Conservation (phyloP, 805 yeast species). For the Phaffomyces opuntiae region DNA sequence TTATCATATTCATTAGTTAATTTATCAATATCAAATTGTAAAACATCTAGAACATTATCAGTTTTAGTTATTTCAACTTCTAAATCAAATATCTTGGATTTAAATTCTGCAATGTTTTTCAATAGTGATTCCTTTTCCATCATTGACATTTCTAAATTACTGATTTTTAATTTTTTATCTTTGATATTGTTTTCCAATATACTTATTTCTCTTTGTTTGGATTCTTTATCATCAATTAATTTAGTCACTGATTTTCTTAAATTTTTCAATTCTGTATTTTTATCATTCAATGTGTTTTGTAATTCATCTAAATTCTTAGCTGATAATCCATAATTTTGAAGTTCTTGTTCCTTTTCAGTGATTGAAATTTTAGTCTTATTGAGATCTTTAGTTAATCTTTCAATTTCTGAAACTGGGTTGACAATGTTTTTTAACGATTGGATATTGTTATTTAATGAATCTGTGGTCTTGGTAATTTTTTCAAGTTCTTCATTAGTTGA, state of each 20-base stretch:
- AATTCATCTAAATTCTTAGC: constrained; percentile 36
- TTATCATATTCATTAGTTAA: constrained; percentile 8
- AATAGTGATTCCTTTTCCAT: constrained; percentile 38
- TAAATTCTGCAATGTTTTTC: constrained; percentile 31
- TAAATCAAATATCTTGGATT: constrained; percentile 22
- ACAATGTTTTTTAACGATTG: constrained; percentile 12
- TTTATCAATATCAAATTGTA: constrained; percentile 16
- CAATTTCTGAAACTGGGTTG: constrained; percentile 29
- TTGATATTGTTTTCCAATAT: constrained; percentile 43
- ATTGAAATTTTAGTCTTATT: constrained; percentile 23
- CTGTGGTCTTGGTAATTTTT: neutral
- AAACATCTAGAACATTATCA: constrained; percentile 15
- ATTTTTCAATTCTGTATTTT: constrained; percentile 32
- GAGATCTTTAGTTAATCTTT: constrained; percentile 28
- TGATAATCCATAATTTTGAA: constrained; percentile 31
- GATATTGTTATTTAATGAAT: neutral
- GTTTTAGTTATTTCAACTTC: constrained; percentile 14
- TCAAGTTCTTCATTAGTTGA: neutral
- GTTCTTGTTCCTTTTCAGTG: constrained; percentile 25
- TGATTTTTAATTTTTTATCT: constrained; percentile 45
- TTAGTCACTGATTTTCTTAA: constrained; percentile 29
- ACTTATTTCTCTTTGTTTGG: constrained; percentile 34
- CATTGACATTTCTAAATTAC: constrained; percentile 44
- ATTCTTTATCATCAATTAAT: constrained; percentile 37
- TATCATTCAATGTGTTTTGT: constrained; percentile 26